Conservation (phyloP, 768 basidiomycete species). For the Termitomyces sp. region DNA sequence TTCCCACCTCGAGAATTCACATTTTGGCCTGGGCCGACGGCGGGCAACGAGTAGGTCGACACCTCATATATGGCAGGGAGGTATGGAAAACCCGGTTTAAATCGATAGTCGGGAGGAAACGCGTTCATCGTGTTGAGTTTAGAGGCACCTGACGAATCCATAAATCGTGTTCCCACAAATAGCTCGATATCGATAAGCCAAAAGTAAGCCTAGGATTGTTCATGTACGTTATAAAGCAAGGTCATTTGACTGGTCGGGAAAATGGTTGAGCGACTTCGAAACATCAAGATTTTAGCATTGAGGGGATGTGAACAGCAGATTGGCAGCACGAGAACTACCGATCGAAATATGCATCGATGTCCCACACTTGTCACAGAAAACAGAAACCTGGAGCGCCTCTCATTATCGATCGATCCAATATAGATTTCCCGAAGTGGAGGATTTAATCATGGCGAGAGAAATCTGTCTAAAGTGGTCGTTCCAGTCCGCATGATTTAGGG, state of each 20-base stretch:
- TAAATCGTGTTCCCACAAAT: neutral
- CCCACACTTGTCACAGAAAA: neutral
- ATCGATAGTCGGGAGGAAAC: neutral
- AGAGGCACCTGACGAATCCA: neutral
- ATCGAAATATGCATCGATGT: neutral
- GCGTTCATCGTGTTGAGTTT: neutral
- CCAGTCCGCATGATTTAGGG: no score
- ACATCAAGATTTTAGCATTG: neutral
- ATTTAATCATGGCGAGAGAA: neutral
- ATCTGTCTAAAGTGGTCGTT: neutral
- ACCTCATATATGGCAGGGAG: neutral
- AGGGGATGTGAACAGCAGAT: neutral
- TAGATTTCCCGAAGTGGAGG: neutral
- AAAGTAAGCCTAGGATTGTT: neutral
- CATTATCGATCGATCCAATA: neutral
- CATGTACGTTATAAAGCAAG: neutral
- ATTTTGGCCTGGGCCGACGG: neutral
- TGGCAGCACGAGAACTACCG: neutral
- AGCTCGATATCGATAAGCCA: neutral
- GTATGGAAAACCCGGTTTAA: neutral
- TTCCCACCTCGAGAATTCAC: neutral
- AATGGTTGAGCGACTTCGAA: neutral
- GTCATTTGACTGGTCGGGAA: neutral
- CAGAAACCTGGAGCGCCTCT: no score
- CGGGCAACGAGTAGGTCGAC: neutral